phyloP scores from a whole-genome alignment of 1,284 basidiomycete species.

The Meira miltonrushii region DNA sequence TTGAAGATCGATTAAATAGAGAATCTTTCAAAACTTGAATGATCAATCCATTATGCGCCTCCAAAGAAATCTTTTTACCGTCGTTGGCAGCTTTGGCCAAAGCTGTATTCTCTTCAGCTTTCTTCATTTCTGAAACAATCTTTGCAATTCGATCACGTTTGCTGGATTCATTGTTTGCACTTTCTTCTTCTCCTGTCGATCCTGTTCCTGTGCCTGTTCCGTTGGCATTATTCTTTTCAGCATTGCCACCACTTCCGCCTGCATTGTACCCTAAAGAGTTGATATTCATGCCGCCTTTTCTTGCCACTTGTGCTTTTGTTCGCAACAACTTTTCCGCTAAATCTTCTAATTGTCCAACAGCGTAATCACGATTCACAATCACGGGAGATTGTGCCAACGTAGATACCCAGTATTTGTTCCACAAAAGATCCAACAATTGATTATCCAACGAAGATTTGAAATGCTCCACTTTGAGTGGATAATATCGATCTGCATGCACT shows the following conservation, averaged over 20 bases:
- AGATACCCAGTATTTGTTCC: conserved; percentile 99
- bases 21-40: conserved; percentile 78
- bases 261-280: too few species aligned
- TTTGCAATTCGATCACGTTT: conserved; percentile 9
- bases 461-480: conserved; percentile 84
- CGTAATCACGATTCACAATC: conserved; percentile 84
- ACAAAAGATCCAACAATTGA: conserved; percentile 77
- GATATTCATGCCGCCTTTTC: conserved; percentile 9
- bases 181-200: not conserved
- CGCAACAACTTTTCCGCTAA: conserved; percentile 72
- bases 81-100: conserved; percentile 76
- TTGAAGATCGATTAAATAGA: conserved; percentile 34
- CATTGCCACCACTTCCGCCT: conserved; percentile 6
- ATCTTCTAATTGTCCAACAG: conserved; percentile 79
- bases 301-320: conserved; percentile 24
- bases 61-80: conserved; percentile 76
- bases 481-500: conserved; percentile 94
- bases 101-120: conserved; percentile 54
- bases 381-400: conserved; percentile 85
- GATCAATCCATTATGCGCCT: conserved; percentile 85
- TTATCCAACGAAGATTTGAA: conserved; percentile 87
- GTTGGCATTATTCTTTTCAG: not conserved
- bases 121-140: conserved; percentile 14
- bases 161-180: not conserved
- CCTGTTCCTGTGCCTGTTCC: not conserved